Evolutionary conservation across 2,329 filamentous ascomycete genomes (phyloP).

Genomic region (Fusarium proliferatum): DNA sequence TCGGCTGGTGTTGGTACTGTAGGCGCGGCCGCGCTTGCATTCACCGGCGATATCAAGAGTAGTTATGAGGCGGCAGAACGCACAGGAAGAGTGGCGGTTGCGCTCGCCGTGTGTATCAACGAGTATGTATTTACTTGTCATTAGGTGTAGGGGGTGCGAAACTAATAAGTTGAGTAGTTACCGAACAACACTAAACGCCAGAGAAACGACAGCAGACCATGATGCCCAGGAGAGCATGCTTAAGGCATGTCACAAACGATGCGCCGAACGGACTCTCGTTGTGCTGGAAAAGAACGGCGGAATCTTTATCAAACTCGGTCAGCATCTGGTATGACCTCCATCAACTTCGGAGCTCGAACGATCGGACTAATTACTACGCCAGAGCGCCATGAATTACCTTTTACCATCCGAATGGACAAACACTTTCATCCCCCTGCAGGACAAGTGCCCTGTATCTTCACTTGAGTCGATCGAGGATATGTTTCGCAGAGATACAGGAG

Average conservation of each 20-base stretch:
- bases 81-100: conserved; percentile 79
- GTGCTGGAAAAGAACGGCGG: conserved; percentile 96
- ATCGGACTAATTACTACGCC: conserved; percentile 42
- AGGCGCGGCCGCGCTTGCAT: conserved; percentile 62
- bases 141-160: not conserved
- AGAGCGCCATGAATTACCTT: conserved; percentile 95
- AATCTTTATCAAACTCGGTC: conserved; percentile 97
- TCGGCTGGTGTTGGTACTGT: conserved; percentile 63
- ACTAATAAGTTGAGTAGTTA: conserved; percentile 68
- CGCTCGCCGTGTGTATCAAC: conserved; percentile 85
- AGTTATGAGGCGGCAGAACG: conserved; percentile 80
- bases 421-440: conserved; percentile 95
- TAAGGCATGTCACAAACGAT: conserved; percentile 89
- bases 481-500: conserved; percentile 86
- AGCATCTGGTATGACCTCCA: conserved; percentile 75
- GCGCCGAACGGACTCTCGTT: conserved; percentile 85
- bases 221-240: conserved; percentile 75
- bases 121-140: conserved; percentile 69
- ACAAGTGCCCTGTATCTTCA: conserved; percentile 93
- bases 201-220: conserved; percentile 70
- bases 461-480: conserved; percentile 87
- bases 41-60: conserved; percentile 78
- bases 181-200: conserved; percentile 80
- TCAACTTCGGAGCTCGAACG: not conserved
- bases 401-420: conserved; percentile 92